Percentiles rank a stretch among this genome's conserved stretches.
phyloP scores from a whole-genome alignment of 768 basidiomycete genomes.

The Hemileccinum impolitum region DNA sequence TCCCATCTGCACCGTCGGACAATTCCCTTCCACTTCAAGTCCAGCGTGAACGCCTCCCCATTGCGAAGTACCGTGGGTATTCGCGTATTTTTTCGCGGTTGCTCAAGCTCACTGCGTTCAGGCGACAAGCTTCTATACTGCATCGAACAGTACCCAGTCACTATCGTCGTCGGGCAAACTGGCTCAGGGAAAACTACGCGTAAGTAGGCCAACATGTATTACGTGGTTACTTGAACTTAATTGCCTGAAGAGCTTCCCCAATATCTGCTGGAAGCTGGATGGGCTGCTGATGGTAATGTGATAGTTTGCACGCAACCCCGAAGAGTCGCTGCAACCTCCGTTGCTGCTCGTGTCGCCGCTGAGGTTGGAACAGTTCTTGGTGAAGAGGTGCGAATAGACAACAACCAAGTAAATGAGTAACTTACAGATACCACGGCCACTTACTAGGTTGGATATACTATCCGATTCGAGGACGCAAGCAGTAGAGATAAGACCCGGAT shows the following conservation, averaged over 20 bases:
- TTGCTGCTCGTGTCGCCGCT: constrained; percentile 86
- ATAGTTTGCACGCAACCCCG: constrained; percentile 94
- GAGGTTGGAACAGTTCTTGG: constrained; percentile 89
- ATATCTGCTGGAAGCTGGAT: constrained; percentile 90
- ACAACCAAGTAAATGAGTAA: not conserved
- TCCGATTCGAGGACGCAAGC: constrained; percentile 93
- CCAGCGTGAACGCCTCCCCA: constrained; percentile 82
- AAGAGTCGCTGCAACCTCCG: constrained; percentile 92
- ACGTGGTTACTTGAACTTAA: constrained; percentile 1
- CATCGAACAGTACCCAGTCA: constrained; percentile 78
- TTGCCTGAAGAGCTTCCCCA: constrained; percentile 80
- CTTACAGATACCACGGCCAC: constrained; percentile 5
- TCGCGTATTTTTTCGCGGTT: constrained; percentile 4
- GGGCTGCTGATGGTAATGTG: constrained; percentile 77
- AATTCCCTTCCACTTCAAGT: constrained; percentile 61
- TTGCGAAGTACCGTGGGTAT: constrained; percentile 75
- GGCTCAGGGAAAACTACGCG: constrained; percentile 98
- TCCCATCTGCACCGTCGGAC: constrained; percentile 60
- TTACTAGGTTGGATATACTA: constrained; percentile 89
- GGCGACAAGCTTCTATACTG: constrained; percentile 79
- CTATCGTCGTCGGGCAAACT: constrained; percentile 91
- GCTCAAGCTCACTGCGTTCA: constrained; percentile 28
- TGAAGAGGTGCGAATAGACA: constrained; percentile 59
- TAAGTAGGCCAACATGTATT: constrained; percentile 37
- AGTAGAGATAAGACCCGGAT: constrained; percentile 83